A percentile compares a stretch with the other conserved stretches of the same genome.
These are phyloP conservation scores for Cladosporium halotolerans DNA, from an alignment of 2,329 filamentous ascomycete genomes.

Conservation along the genomic window DNA sequence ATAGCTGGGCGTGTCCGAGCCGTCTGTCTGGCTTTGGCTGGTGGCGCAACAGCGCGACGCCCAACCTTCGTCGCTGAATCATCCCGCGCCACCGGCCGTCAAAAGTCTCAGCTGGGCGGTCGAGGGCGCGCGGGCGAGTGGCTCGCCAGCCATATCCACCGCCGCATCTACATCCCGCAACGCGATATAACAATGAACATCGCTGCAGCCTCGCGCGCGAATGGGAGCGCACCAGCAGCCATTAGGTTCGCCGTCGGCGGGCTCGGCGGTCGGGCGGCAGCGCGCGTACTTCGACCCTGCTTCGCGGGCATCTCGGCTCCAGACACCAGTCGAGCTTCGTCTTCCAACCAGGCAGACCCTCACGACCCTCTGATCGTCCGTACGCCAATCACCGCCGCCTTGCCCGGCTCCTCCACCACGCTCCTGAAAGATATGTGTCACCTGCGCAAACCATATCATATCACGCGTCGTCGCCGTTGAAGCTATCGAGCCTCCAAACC, in stretches of 20 bases:
- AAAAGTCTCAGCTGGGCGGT: too few relatives aligned
- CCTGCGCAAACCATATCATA: background rate
- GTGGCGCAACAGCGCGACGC: background rate
- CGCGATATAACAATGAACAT: constrained; percentile 1
- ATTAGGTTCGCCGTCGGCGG: background rate
- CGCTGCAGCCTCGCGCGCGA: constrained; percentile 1
- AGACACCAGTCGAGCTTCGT: background rate
- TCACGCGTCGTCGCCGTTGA: constrained; percentile 6
- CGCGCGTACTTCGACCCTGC: background rate
- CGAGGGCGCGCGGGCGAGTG: too few relatives aligned
- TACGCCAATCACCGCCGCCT: background rate
- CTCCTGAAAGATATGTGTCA: constrained; percentile 5
- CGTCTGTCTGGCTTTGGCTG: background rate
- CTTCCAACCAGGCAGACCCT: background rate
- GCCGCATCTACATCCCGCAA: constrained; percentile 7
- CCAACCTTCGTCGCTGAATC: constrained; percentile 1
- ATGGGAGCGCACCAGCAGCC: background rate
- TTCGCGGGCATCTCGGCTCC: background rate
- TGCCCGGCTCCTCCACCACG: background rate
- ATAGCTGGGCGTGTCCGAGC: too few relatives aligned
- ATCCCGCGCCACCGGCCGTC: background rate
- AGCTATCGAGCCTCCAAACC: background rate
- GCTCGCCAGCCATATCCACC: background rate
- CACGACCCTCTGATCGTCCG: background rate
- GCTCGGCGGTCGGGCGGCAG: background rate